These are phyloP conservation scores for Podospora conica DNA, from an alignment of 495 filamentous ascomycete species.

Conservation along the genomic window DNA sequence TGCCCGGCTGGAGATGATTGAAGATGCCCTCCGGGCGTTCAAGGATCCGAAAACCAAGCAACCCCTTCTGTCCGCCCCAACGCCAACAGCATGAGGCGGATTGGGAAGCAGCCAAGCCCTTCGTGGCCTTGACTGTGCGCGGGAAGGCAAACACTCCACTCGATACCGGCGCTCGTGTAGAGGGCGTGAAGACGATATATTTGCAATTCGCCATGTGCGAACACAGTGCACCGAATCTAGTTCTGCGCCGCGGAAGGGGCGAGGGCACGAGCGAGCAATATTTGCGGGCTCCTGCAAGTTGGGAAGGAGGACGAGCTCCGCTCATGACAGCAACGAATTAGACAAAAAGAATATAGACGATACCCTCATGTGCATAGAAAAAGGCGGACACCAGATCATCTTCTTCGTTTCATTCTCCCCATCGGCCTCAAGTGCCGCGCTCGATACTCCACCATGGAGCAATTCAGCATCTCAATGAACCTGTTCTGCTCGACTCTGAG, in stretches of 20 bases:
- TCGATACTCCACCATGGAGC: slow-evolving; percentile 5
- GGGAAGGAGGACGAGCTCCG: background rate
- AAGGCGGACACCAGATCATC: background rate
- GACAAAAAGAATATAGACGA: slow-evolving; percentile 1
- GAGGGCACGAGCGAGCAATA: slow-evolving; percentile 8
- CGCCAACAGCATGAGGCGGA: background rate
- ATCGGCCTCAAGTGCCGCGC: too few species aligned
- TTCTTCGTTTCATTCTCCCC: background rate
- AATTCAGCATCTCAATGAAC: background rate
- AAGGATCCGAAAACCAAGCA: slow-evolving; percentile 48
- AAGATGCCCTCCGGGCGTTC: slow-evolving; percentile 59
- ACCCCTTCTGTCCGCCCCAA: slow-evolving; percentile 25
- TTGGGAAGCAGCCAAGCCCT: background rate
- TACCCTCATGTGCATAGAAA: slow-evolving; percentile 12
- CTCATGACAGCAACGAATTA: background rate
- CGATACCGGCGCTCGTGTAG: background rate
- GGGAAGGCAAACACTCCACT: background rate
- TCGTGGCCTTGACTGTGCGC: background rate
- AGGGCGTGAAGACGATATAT: background rate
- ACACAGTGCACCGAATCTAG: too few species aligned
- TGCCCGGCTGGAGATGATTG: slow-evolving; percentile 56
- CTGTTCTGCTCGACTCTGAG: slow-evolving; percentile 54
- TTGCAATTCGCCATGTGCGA: too few species aligned
- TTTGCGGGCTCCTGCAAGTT: background rate
- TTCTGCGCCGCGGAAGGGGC: background rate